Evolutionary conservation across 768 basidiomycete genomes (phyloP), one percentile per base, ranked within the genome.

Genomic region (Pulveroboletus sp.): DNA sequence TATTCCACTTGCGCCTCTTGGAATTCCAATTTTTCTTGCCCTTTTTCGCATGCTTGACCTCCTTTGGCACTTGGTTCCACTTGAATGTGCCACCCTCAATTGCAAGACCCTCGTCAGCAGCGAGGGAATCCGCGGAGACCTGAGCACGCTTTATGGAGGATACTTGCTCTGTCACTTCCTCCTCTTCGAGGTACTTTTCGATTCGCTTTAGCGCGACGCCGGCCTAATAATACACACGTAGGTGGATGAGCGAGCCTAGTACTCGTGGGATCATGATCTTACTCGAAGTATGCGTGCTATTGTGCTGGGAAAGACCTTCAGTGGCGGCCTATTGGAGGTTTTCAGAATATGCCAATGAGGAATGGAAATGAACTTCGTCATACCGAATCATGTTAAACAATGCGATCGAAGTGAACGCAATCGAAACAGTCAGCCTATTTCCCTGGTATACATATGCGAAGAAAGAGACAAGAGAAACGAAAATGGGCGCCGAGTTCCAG

Each of bases 401-500:
- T 0, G 90, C 80, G 33, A 97, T 87, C 0, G 91, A 75, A 79
- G 94, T 95, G 62, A 95, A 95, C 0, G 94, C 94, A 16, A 82
- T 76, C 9, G 85, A 75, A 40, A 94, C 75, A 0, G 90, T 86
- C 40, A 97, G 65, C 62, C 88, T 71, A 39, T 90, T 78, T 1
- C 88, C 87, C 55, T 77, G 80, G 53, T 80, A 69, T 23, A 94
- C 81, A 52, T 81, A 92, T 17, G 74, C 75, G 59, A 81, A 75
- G 76, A 95, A 94, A 2, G 87, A 83, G 14, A 88, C 76, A 47
- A 93, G 76, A 1, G 90, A 90, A 14, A 95, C 81, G 12, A 88
- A 63, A 40, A 92, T 84, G 0, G 93, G 93, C 0, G 87, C 87
- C 9, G 76, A 72, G 2, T 74, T 77, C 88, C 89, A 95, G 10